Base-by-base conservation (phyloP, 768 basidiomycete species). In the Trametes villosa region DNA sequence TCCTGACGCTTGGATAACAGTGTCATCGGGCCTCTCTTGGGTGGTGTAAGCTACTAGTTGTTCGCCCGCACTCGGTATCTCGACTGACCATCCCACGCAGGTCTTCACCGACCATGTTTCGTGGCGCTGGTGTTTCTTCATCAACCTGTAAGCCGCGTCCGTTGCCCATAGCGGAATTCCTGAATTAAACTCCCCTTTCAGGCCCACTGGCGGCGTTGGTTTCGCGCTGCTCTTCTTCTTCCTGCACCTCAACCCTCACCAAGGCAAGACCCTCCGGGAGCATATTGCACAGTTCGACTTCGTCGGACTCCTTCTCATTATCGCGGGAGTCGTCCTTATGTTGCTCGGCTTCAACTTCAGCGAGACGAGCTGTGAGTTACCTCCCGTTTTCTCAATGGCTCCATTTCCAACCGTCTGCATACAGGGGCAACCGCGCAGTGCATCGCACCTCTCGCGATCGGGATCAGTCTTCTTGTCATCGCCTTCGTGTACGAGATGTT, bases 111-210 rank as follows among this genome's bases (percentile, higher is more conserved):
- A 92, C 68, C 86, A 89, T 68, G 86, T 86, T 18, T 79, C 85
- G 1, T 94, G 92, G 92, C 75, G 92, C 75, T 93, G 92, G 92
- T 89, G 88, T 70, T 91, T 91, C 73, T 89, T 84, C 69, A 86
- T 91, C 65, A 91, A 90, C 65, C 66, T 91, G 88, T 87, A 51
- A 22, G 50, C 22, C 7, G 24, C 27, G 9, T 42, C 27, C 18
- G 24, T 34, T 30, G 7, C 1, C 17, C n/a, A 4, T 41, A 5
- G 9, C 34, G 18, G 5, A 27, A 20, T 27, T 48, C 7, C 40
- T 47, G 1, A 51, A 56, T 66, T 27, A 59, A 60, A 26, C 17
- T 18, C 34, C 18, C 7, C 9, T 27, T n/a, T 44, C 53, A 91
- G 90, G 40, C 91, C 91, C 1, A 91, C 88, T 0, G 91, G 88